A percentile compares a stretch with the other conserved stretches of the same genome.
Evolutionary conservation across 2,329 filamentous ascomycete species (phyloP).

Genomic region (Sporothrix pseudoabietina): DNA sequence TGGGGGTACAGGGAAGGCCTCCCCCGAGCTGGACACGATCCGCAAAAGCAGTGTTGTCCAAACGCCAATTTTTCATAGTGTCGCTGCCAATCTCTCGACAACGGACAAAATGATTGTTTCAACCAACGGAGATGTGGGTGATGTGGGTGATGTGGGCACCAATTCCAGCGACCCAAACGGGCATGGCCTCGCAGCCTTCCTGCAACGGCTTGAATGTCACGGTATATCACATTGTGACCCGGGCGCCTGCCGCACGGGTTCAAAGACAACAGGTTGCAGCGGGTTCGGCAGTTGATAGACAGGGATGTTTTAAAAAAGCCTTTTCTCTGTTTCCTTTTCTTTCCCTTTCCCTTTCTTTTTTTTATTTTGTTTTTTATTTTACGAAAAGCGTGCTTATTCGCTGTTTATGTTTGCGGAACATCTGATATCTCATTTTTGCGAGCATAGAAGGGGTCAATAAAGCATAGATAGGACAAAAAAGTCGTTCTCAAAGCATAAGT

Average conservation of each 20-base stretch:
- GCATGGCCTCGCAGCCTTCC: constrained; percentile 22
- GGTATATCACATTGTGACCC: constrained; percentile 31
- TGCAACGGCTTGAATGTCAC: constrained; percentile 27
- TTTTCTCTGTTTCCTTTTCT: no score
- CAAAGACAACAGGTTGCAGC: not conserved
- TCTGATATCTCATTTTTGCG: not conserved
- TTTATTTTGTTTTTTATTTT: no score
- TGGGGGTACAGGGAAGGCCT: not conserved
- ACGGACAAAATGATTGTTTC: not conserved
- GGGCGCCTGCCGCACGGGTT: not conserved
- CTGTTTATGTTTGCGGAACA: not conserved
- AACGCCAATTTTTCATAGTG: not conserved
- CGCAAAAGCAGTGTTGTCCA: not conserved
- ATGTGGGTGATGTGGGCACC: constrained; percentile 25
- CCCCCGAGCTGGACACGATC: not conserved
- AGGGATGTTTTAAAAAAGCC: not conserved
- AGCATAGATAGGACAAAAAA: not conserved
- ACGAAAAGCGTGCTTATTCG: not conserved
- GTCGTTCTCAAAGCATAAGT: not conserved
- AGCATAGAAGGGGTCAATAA: not conserved
- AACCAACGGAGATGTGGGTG: constrained; percentile 25
- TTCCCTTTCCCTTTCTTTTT: no score
- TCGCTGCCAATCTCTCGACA: not conserved
- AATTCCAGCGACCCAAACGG: not conserved
- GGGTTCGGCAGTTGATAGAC: not conserved